phyloP scores from a whole-genome alignment of 129 eudicot species.

The Artemisia annua region DNA sequence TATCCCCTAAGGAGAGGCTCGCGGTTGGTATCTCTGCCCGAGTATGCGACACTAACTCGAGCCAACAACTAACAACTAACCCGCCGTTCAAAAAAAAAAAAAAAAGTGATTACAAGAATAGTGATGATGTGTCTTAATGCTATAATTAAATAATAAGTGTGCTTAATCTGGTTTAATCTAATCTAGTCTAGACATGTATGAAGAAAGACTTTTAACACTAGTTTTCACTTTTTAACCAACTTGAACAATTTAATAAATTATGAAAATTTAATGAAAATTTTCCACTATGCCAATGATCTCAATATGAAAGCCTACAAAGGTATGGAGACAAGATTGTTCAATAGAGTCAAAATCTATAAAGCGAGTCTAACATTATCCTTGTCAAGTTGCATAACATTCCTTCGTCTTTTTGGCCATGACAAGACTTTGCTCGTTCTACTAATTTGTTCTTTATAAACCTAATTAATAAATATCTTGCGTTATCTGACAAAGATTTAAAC shows the following conservation, averaged over 20 bases:
- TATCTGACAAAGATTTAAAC: too few relatives aligned
- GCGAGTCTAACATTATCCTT: slow-evolving; percentile 17
- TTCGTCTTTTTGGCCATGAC: slow-evolving; percentile 20
- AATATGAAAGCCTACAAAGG: slow-evolving; percentile 19
- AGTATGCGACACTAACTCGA: too few relatives aligned
- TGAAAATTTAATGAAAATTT: too few relatives aligned
- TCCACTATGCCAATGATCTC: slow-evolving; percentile 7
- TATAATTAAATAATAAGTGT: not conserved
- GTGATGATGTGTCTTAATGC: not conserved
- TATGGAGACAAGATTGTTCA: slow-evolving; percentile 26
- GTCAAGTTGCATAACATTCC: slow-evolving; percentile 38
- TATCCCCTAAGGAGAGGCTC: too few relatives aligned
- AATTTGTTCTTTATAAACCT: too few relatives aligned
- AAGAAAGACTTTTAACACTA: too few relatives aligned
- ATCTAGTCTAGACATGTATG: too few relatives aligned
- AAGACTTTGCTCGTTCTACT: not conserved
- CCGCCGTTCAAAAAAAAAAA: too few relatives aligned
- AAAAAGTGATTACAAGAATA: not conserved
- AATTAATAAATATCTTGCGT: not conserved
- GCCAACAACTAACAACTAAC: too few relatives aligned
- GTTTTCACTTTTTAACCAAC: too few relatives aligned
- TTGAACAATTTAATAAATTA: not conserved
- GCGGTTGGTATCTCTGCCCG: too few relatives aligned
- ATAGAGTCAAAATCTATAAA: slow-evolving; percentile 2
- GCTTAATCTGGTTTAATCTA: not conserved